Evolutionary conservation across 257 asterid genomes (phyloP).

Genomic region (Nyctanthes arbortristis): DNA sequence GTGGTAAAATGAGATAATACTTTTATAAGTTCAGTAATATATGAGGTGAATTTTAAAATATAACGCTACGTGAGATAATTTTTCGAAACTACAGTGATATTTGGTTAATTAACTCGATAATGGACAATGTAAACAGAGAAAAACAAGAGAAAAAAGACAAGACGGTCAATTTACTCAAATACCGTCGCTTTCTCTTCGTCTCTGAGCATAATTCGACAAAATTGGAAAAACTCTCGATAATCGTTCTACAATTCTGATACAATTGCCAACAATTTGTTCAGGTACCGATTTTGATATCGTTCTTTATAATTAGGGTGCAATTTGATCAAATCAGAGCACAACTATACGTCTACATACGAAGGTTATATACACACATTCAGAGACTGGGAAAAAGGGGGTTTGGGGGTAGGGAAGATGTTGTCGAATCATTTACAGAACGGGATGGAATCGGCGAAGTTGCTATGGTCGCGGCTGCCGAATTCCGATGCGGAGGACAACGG

Average conservation of each 20-base stretch:
- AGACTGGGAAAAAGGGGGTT: not conserved
- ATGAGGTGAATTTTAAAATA: no score
- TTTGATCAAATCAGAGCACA: slow-evolving; percentile 32
- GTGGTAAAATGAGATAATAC: no score
- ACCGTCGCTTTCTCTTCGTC: not conserved
- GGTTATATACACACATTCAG: not conserved
- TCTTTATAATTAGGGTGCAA: slow-evolving; percentile 25
- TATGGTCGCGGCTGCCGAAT: slow-evolving; percentile 90
- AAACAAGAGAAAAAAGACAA: not conserved
- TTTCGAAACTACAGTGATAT: no score
- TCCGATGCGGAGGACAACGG: slow-evolving; percentile 58
- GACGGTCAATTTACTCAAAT: not conserved
- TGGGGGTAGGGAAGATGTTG: slow-evolving; percentile 37
- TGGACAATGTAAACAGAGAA: no score
- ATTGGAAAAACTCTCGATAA: not conserved
- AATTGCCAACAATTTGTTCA: slow-evolving; percentile 5
- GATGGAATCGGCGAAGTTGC: slow-evolving; percentile 76
- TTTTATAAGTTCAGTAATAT: no score
- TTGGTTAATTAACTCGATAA: no score
- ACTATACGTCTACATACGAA: not conserved
- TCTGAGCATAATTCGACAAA: not conserved
- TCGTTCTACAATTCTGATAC: not conserved
- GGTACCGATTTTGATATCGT: slow-evolving; percentile 11
- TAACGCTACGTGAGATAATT: no score
- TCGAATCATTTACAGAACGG: slow-evolving; percentile 89